phyloP scores from a whole-genome alignment of 2,329 filamentous ascomycete species.

The Reticulascus tulasneorum region DNA sequence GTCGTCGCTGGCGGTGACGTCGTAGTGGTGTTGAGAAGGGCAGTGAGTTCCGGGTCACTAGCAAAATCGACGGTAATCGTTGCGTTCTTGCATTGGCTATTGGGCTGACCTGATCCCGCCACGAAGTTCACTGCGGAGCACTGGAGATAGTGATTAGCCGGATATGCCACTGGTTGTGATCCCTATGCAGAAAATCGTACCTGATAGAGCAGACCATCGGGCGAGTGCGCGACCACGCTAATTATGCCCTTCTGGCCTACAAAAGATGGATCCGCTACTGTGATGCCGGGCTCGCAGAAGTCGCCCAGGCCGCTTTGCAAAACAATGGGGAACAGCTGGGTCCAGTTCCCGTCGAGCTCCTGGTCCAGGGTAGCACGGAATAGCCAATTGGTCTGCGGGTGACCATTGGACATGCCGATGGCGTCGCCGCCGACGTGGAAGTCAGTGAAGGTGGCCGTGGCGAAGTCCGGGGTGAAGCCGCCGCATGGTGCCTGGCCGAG shows the following conservation, averaged over 20 bases:
- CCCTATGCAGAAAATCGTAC: slow-evolving; percentile 29
- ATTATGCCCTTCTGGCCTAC: slow-evolving; percentile 53
- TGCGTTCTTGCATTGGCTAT: slow-evolving; percentile 31
- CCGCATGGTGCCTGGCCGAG: slow-evolving; percentile 50
- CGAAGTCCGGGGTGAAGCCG: slow-evolving; percentile 43
- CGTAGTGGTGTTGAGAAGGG: slow-evolving; percentile 24
- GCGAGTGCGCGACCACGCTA: slow-evolving; percentile 45
- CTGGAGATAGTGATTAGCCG: slow-evolving; percentile 25
- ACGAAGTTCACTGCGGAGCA: slow-evolving; percentile 56
- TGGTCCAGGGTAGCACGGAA: slow-evolving; percentile 54
- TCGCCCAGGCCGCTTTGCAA: slow-evolving; percentile 50
- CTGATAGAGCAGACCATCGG: slow-evolving; percentile 55
- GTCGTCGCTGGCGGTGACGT: not conserved
- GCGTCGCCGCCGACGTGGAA: slow-evolving; percentile 57
- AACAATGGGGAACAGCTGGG: slow-evolving; percentile 49
- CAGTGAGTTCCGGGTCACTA: slow-evolving; percentile 28
- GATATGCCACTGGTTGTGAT: not conserved
- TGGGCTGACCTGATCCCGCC: slow-evolving; percentile 27
- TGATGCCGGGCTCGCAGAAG: slow-evolving; percentile 49
- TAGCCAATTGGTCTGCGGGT: slow-evolving; percentile 52
- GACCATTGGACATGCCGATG: slow-evolving; percentile 42
- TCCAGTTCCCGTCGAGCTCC: slow-evolving; percentile 46
- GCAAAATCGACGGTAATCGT: slow-evolving; percentile 21
- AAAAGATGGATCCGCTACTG: slow-evolving; percentile 37
- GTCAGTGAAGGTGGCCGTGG: slow-evolving; percentile 33